Evolutionary conservation across 2,329 filamentous ascomycete species (phyloP).

Genomic region (Pseudodiploospora longispora): DNA sequence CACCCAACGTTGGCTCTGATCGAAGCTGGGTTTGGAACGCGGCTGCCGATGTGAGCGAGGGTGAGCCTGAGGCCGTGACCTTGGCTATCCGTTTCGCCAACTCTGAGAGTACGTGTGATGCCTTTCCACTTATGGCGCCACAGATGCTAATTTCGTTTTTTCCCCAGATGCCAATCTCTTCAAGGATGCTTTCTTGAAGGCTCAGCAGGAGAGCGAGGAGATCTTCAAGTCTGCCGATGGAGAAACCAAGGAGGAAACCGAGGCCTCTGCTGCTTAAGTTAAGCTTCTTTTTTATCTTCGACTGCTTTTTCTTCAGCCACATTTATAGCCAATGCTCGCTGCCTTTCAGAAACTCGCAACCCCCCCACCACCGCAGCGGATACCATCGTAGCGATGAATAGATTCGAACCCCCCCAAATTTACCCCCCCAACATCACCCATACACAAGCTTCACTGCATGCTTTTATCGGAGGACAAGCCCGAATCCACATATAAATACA

Average conservation of each 20-base stretch:
- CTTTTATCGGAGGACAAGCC: too few relatives aligned
- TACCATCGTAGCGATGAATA: too few relatives aligned
- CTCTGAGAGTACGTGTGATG: constrained; percentile 72
- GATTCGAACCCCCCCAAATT: too few relatives aligned
- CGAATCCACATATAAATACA: too few relatives aligned
- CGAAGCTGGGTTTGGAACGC: constrained; percentile 99
- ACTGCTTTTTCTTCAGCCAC: background rate
- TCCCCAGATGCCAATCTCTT: constrained; percentile 81
- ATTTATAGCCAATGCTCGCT: constrained; percentile 5
- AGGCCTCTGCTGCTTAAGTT: constrained; percentile 18
- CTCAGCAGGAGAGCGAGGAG: constrained; percentile 90
- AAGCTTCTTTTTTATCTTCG: background rate
- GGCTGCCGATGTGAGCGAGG: constrained; percentile 94
- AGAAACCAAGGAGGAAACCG: constrained; percentile 16
- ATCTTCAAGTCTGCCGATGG: constrained; percentile 48
- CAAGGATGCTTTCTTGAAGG: constrained; percentile 96
- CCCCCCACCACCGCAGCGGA: constrained; percentile 1
- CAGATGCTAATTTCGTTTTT: constrained; percentile 1
- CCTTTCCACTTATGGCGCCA: background rate
- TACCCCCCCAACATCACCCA: constrained; percentile 1
- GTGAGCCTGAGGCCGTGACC: constrained; percentile 91
- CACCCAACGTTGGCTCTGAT: constrained; percentile 95
- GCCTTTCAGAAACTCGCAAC: background rate
- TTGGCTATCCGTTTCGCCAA: constrained; percentile 97
- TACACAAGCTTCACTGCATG: background rate